Evolutionary conservation across 306 rosid genomes (phyloP).

Genomic region (Bauhinia variegata): DNA sequence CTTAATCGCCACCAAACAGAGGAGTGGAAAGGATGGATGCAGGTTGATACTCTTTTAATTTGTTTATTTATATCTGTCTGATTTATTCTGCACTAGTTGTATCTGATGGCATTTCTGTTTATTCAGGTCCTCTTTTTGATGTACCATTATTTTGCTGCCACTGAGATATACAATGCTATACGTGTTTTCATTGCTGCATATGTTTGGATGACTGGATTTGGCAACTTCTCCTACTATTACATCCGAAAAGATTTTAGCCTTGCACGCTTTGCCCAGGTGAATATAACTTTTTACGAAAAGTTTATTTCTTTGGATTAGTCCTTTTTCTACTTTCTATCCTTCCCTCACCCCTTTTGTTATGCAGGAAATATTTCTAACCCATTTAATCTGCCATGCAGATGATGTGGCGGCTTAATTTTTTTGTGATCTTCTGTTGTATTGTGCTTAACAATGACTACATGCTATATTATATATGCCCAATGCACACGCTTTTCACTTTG

Average conservation of each 20-base stretch:
- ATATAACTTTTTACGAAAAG: slow-evolving; percentile 11
- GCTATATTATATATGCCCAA: slow-evolving; percentile 97
- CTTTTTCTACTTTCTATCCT: slow-evolving; percentile 2
- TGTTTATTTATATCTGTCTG: slow-evolving; percentile 19
- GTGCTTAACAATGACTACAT: slow-evolving; percentile 91
- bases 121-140: slow-evolving; percentile 91
- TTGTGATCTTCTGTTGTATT: slow-evolving; percentile 87
- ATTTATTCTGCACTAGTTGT: slow-evolving; percentile 12
- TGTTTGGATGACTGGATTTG: slow-evolving; percentile 99
- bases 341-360: neutral
- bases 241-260: slow-evolving; percentile 92
- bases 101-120: slow-evolving; percentile 12
- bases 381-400: slow-evolving; percentile 61
- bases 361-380: slow-evolving; percentile 13
- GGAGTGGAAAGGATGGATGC: slow-evolving; percentile 99
- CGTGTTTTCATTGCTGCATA: slow-evolving; percentile 98
- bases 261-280: slow-evolving; percentile 94
- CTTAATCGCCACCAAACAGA: slow-evolving; percentile 98
- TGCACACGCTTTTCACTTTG: slow-evolving; percentile 96
- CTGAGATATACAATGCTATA: slow-evolving; percentile 97
- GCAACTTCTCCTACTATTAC: slow-evolving; percentile 96
- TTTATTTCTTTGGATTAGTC: slow-evolving; percentile 1
- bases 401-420: slow-evolving; percentile 99
- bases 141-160: slow-evolving; percentile 97
- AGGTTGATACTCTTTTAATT: slow-evolving; percentile 78